phyloP scores from a whole-genome alignment of 164 flowering plant genomes.

The Cinnamomum chago region DNA sequence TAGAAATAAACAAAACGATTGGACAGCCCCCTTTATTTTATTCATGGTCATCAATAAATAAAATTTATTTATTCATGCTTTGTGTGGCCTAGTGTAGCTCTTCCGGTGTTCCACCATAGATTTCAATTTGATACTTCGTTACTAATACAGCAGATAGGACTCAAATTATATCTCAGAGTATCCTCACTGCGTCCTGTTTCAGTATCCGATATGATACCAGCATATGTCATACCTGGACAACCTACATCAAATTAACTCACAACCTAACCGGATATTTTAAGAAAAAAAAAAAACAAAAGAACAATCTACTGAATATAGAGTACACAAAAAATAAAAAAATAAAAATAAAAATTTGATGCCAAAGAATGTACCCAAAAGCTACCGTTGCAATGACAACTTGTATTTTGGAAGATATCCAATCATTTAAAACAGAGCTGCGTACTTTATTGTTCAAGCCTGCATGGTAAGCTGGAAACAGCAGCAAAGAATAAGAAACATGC shows the following conservation, averaged over 20 bases:
- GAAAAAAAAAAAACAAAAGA: not conserved
- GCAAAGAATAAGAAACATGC: not conserved
- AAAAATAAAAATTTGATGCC: not conserved
- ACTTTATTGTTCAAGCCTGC: conserved; percentile 82
- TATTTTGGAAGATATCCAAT: conserved; percentile 85
- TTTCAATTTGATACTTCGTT: too few relatives aligned
- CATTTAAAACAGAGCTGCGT: conserved; percentile 73
- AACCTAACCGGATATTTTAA: too few relatives aligned
- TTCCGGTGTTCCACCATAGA: too few relatives aligned
- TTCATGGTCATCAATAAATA: too few relatives aligned
- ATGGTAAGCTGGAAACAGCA: conserved; percentile 67
- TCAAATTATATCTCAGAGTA: not conserved
- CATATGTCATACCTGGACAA: not conserved
- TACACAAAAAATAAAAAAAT: too few relatives aligned
- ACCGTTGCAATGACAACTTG: conserved; percentile 95
- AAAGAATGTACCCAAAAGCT: conserved; percentile 75
- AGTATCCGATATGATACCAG: not conserved
- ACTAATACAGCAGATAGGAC: too few relatives aligned
- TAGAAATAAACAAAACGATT: too few relatives aligned
- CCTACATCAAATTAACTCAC: not conserved
- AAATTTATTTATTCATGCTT: too few relatives aligned
- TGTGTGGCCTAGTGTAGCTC: too few relatives aligned
- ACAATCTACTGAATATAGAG: not conserved
- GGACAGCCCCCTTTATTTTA: too few relatives aligned
- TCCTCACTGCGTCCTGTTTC: not conserved